Conservation (phyloP, 768 basidiomycete genomes). For the Xerocomellus amylosporus region DNA sequence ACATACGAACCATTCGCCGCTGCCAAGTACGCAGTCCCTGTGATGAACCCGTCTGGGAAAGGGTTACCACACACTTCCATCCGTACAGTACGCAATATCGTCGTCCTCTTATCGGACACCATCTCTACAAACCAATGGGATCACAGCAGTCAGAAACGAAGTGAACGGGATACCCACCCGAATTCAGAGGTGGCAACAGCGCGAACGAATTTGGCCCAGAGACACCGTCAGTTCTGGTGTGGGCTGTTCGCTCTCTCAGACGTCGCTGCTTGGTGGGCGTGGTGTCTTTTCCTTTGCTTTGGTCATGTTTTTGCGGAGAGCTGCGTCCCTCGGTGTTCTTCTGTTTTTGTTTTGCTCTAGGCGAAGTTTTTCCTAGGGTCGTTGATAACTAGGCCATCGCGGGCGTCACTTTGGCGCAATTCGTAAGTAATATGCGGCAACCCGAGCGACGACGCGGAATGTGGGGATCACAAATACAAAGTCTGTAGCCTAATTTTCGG, state of each 20-base stretch:
- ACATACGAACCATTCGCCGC: constrained; percentile 39
- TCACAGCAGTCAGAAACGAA: neutral
- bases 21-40: constrained; percentile 32
- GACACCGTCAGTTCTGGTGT: constrained; percentile 42
- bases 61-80: constrained; percentile 28
- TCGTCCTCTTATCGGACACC: constrained; percentile 39
- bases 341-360: neutral
- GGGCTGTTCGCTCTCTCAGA: constrained; percentile 29
- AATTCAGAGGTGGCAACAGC: constrained; percentile 32
- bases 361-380: too few relatives aligned
- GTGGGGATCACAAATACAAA: neutral
- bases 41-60: constrained; percentile 38
- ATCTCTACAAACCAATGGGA: constrained; percentile 25
- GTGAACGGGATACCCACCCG: constrained; percentile 26
- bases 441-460: too few relatives aligned
- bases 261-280: constrained; percentile 20
- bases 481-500: neutral
- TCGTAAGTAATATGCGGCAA: too few relatives aligned
- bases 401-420: too few relatives aligned
- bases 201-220: constrained; percentile 30
- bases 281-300: neutral
- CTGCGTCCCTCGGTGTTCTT: neutral
- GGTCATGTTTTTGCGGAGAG: neutral
- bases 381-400: too few relatives aligned
- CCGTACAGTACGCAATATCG: constrained; percentile 36